Evolutionary conservation across 2,329 filamentous ascomycete species (phyloP), one percentile per base, ranked within the genome.

Genomic region (Dactylonectria macrodidyma): DNA sequence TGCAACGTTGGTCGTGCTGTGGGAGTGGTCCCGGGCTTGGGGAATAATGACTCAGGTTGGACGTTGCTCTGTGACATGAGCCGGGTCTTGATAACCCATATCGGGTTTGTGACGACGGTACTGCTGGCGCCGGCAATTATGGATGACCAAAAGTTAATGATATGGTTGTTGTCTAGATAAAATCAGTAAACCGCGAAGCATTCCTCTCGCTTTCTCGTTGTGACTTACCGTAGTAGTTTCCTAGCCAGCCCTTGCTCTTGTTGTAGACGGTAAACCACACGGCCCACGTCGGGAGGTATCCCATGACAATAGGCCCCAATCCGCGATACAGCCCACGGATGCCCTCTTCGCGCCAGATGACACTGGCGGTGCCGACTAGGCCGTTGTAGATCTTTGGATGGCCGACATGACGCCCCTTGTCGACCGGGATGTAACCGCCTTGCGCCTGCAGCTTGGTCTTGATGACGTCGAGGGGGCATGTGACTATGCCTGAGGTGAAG

Each of bases 21-120:
- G 22, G 88, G 87, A 2, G 87, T 89, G 76, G 84, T 88, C 62
- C 82, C 78, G 12, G 86, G 81, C 72, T 85, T 85, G 51, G 87
- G 75, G 72, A 67, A 82, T 84, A 81, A 16, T 81, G 84, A 77
- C 78, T 85, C 78, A 82, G 59, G 62, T 34, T 71, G 80, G 78
- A 81, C 72, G 82, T 86, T 71, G 88, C 91, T 92, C 84, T 98
- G 96, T 44, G 96, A 97, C 96, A 98, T 98, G 75, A 99, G 89
- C 73, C 96, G 89, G 56, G 96, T 99, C 83, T 99, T 99, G 84
- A 99, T 97, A 44, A 99, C 96, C 96, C 96, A 99, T 68, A 99
- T 99, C 1, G 96, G 96, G 81, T 98, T 99, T 26, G 96, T 99
- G 70, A 92, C 93, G 70, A 98, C 88, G 4, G 96, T 99, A 73